Percentiles rank a stretch among this genome's conserved stretches.
Evolutionary conservation across 78 protist species (phyloP).

Genomic region (Creolimax fragrantissima): DNA sequence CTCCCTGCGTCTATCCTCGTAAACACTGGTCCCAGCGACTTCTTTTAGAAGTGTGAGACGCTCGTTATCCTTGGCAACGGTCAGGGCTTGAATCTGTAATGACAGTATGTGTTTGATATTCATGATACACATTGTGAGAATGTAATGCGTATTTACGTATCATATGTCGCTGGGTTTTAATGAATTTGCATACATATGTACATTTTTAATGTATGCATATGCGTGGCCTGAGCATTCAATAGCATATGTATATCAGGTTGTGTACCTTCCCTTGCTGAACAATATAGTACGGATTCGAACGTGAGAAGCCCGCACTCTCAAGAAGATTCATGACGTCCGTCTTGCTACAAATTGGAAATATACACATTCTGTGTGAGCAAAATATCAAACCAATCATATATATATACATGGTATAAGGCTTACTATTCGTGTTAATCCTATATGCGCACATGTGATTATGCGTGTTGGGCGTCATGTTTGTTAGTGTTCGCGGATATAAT

Average conservation of each 20-base stretch:
- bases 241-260: too few relatives aligned
- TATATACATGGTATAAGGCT: too few relatives aligned
- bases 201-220: too few relatives aligned
- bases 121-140: background rate
- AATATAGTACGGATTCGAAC: constrained; percentile 94
- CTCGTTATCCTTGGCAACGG: constrained; percentile 70
- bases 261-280: constrained; percentile 92
- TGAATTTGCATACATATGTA: too few relatives aligned
- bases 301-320: constrained; percentile 94
- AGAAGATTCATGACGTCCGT: constrained; percentile 74
- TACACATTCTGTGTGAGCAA: too few relatives aligned
- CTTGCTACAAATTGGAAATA: constrained; percentile 33
- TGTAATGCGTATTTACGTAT: too few relatives aligned
- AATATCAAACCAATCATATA: too few relatives aligned
- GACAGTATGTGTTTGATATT: too few relatives aligned
- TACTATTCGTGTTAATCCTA: background rate
- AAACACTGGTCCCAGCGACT: constrained; percentile 94
- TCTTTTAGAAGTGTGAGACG: constrained; percentile 89
- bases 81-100: constrained; percentile 47
- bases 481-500: background rate
- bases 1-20: constrained; percentile 80
- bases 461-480: background rate
- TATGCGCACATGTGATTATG: background rate
- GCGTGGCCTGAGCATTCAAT: too few relatives aligned
- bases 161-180: too few relatives aligned